Evolutionary conservation across 345 rosid species (phyloP), one percentile per base, ranked within the genome.

Genomic region (Boechera retrofracta): DNA sequence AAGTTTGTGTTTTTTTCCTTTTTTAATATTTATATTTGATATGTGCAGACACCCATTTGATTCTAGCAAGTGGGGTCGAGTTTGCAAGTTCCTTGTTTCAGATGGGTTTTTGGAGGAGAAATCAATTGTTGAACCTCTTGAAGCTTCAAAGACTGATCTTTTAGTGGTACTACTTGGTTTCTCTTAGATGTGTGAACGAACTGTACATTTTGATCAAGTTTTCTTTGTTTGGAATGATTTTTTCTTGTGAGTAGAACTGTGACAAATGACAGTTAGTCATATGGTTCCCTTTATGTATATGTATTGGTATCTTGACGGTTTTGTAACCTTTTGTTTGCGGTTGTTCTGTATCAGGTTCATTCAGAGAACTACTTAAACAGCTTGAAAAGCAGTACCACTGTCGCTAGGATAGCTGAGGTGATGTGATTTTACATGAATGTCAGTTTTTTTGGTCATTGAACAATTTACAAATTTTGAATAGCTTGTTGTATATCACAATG

Each of bases 41-140:
- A 76, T 39, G 74, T 81, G 82, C 64, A 89, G 98, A 88, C 97
- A 94, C 59, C 97, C 98, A 11, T 94, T 92, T 78, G 98, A 94
- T 85, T 94, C 98, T 55, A 81, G 88, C 13, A 94, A 94, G 73
- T 94, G 98, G 98, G 91, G 98, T 47, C 83, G 97, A 35, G 83
- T 94, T 69, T 88, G 97, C 80, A 84, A 48, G 32, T 90, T 87
- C 65, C 90, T 94, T 33, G 57, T 68, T 41, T 61, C 79, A 4
- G 94, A 85, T 64, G 89, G 87, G 75, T 80, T 77, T 84, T 35
- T 94, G 82, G 83, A 85, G 48, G 80, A 85, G 78, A 80, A 82
- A 4, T 67, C 81, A 64, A 83, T 89, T 9, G 81, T 94, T 33
- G 98, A 89, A 82, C 98, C 98, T 67, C 53, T 76, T 31, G 92